Conservation (phyloP, 257 asterid species). For the Solanum rostratum region DNA sequence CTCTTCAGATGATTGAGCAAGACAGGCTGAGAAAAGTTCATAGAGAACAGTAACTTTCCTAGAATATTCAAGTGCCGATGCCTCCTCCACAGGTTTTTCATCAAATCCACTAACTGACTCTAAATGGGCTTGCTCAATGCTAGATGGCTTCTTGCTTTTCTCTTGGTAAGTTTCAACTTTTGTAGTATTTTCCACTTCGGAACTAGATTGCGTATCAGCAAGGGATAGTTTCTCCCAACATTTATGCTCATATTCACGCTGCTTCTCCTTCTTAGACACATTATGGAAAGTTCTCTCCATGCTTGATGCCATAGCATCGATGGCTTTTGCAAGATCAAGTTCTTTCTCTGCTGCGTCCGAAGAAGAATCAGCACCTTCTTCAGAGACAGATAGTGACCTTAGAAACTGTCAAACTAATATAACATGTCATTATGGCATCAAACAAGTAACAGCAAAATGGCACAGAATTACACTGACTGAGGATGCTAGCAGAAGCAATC, state of each 20-base stretch:
- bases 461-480: background rate
- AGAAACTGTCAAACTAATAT: constrained; percentile 37
- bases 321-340: constrained; percentile 47
- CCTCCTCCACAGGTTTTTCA: constrained; percentile 55
- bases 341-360: constrained; percentile 44
- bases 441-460: constrained; percentile 8
- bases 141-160: constrained; percentile 22
- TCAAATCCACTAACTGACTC: constrained; percentile 27
- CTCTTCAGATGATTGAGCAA: constrained; percentile 46
- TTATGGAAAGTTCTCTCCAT: constrained; percentile 41
- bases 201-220: constrained; percentile 20
- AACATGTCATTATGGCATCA: background rate
- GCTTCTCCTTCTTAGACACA: constrained; percentile 54
- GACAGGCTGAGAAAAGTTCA: constrained; percentile 82
- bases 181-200: constrained; percentile 14
- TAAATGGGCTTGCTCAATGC: constrained; percentile 19
- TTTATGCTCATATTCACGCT: constrained; percentile 50
- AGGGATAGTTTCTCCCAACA: constrained; percentile 55
- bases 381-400: constrained; percentile 64
- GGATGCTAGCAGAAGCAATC: background rate
- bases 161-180: constrained; percentile 21
- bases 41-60: constrained; percentile 64
- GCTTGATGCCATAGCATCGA: constrained; percentile 59
- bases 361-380: constrained; percentile 38
- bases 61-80: constrained; percentile 39